Conservation (phyloP, 2,329 filamentous ascomycete genomes). For the Didymella keratinophila region DNA sequence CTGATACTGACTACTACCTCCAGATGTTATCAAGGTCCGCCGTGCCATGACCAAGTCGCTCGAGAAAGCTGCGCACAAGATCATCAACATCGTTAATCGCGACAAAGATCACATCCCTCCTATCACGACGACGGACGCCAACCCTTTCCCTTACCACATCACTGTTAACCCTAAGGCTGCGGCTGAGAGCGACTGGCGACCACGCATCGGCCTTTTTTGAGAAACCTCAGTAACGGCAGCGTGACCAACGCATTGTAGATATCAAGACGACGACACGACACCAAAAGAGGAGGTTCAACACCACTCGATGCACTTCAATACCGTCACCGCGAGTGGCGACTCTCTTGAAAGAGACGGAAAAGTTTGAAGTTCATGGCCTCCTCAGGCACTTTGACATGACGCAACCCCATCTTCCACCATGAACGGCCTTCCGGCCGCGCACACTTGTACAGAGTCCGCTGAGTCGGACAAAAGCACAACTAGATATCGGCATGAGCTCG, state of each 20-base stretch:
- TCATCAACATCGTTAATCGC: slow-evolving; percentile 83
- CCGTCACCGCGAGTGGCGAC: slow-evolving; percentile 5
- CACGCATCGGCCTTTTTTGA: slow-evolving; percentile 69
- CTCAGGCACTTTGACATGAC: slow-evolving; percentile 2
- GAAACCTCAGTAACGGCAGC: background rate
- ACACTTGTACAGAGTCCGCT: slow-evolving; percentile 39
- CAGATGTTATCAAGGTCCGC: slow-evolving; percentile 87
- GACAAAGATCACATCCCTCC: slow-evolving; percentile 97
- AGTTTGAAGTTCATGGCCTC: slow-evolving; percentile 9
- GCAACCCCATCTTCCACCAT: slow-evolving; percentile 13
- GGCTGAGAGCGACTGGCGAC: slow-evolving; percentile 74
- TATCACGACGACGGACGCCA: slow-evolving; percentile 88
- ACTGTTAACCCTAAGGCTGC: slow-evolving; percentile 77
- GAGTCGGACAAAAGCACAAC: slow-evolving; percentile 27
- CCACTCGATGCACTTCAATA: slow-evolving; percentile 16
- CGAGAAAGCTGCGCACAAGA: slow-evolving; percentile 86
- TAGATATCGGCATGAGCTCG: slow-evolving; percentile 14
- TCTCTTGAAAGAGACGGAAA: slow-evolving; percentile 33
- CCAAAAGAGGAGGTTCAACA: slow-evolving; percentile 36
- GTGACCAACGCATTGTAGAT: slow-evolving; percentile 31
- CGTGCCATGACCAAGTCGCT: slow-evolving; percentile 91
- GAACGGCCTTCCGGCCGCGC: slow-evolving; percentile 14
- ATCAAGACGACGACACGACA: slow-evolving; percentile 20
- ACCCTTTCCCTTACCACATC: slow-evolving; percentile 96
- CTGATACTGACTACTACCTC: slow-evolving; percentile 7